Percentiles rank a stretch among this genome's conserved stretches.
Evolutionary conservation across 1,284 basidiomycete genomes (phyloP).

Genomic region (Tylopilus sp.): DNA sequence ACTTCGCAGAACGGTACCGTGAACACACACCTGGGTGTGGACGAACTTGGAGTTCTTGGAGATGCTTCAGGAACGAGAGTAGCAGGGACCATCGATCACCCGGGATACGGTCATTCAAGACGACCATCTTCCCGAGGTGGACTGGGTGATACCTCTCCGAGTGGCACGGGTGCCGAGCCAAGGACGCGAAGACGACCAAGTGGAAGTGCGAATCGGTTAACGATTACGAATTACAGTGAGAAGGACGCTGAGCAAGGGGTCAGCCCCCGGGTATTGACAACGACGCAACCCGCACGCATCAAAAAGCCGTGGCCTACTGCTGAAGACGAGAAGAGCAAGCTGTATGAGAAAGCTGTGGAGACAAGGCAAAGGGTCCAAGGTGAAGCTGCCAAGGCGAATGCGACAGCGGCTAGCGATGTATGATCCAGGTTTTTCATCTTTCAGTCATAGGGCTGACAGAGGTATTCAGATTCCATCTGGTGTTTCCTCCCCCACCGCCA

Average conservation of each 20-base stretch:
- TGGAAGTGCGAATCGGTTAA: constrained; percentile 32
- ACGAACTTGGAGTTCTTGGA: constrained; percentile 35
- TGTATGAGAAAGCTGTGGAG: constrained; percentile 65
- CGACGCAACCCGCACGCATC: constrained; percentile 11
- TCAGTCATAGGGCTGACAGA: constrained; percentile 8
- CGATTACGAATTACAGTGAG: constrained; percentile 37
- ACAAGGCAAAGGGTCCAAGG: constrained; percentile 59
- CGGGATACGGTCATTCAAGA: constrained; percentile 24
- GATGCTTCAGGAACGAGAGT: constrained; percentile 8
- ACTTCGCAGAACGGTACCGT: constrained; percentile 12
- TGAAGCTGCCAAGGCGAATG: constrained; percentile 31
- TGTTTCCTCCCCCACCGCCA: constrained; percentile 6
- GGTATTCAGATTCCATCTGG: constrained; percentile 1
- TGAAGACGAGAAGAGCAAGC: constrained; percentile 60
- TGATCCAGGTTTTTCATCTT: constrained; percentile 1
- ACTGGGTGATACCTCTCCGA: constrained; percentile 13
- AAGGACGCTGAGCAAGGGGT: constrained; percentile 32
- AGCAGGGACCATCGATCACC: constrained; percentile 27
- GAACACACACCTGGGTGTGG: constrained; percentile 11
- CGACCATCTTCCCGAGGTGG: constrained; percentile 23
- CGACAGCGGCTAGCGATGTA: constrained; percentile 30
- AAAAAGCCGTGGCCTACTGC: constrained; percentile 47
- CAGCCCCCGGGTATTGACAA: constrained; percentile 23
- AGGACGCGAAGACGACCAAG: constrained; percentile 28
- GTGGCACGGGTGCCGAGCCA: constrained; percentile 2